A percentile compares a stretch with the other conserved stretches of the same genome.
Conservation (phyloP, 495 filamentous ascomycete genomes). For the Penicillium flavigenum region DNA sequence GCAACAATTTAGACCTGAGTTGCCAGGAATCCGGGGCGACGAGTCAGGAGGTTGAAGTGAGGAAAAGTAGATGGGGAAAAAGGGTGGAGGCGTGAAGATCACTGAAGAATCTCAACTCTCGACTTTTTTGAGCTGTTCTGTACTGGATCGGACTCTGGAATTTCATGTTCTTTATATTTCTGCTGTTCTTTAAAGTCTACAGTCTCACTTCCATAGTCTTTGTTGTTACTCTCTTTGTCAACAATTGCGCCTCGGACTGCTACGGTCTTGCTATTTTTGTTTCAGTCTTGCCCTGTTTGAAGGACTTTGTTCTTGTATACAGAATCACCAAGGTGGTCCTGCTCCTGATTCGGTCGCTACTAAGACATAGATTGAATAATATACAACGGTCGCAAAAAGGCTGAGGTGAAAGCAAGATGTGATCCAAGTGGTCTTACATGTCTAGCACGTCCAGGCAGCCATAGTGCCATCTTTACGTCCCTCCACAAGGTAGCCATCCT, state of each 20-base stretch:
- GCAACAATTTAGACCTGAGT: not conserved
- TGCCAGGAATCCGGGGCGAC: not conserved
- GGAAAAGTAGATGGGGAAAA: constrained; percentile 3
- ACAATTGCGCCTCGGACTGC: constrained; percentile 6
- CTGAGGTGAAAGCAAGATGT: constrained; percentile 13
- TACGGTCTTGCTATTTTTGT: constrained; percentile 11
- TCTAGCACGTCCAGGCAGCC: constrained; percentile 86
- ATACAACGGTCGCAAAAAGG: constrained; percentile 23
- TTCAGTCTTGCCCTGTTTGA: not conserved
- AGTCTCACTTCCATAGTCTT: constrained; percentile 6
- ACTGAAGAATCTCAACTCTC: constrained; percentile 12
- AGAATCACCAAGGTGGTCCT: constrained; percentile 17
- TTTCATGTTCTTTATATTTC: not conserved
- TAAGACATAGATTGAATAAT: constrained; percentile 29
- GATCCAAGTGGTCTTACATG: not conserved
- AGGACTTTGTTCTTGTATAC: constrained; percentile 14
- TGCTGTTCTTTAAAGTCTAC: too few species aligned
- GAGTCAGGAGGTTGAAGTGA: constrained; percentile 2
- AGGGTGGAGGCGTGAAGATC: constrained; percentile 13
- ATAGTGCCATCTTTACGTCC: constrained; percentile 85
- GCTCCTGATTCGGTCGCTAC: constrained; percentile 17
- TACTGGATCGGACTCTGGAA: not conserved
- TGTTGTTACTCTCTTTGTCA: constrained; percentile 8
- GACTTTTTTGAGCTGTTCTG: not conserved
- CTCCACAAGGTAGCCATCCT: constrained; percentile 92